Percentiles rank a stretch among this genome's conserved stretches.
phyloP scores from a whole-genome alignment of 108 stramenopile genomes.

The Fistulifera solaris region DNA sequence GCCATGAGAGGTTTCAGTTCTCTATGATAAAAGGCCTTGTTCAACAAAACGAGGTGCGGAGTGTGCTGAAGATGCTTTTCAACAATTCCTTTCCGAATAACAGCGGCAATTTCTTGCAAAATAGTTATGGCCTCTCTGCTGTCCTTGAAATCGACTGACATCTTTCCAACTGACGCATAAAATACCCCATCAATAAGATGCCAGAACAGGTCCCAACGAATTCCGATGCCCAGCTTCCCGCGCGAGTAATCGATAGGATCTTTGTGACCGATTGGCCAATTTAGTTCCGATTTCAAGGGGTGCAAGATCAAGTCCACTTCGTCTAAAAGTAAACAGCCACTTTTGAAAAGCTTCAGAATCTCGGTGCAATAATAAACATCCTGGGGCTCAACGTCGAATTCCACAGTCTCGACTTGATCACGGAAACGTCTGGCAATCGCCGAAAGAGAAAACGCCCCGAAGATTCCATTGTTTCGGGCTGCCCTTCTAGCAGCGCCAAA shows the following conservation, averaged over 20 bases:
- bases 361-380: slow-evolving; percentile 82
- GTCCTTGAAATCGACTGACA: slow-evolving; percentile 83
- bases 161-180: slow-evolving; percentile 58
- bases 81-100: slow-evolving; percentile 76
- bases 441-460: slow-evolving; percentile 65
- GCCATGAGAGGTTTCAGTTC: slow-evolving; percentile 88
- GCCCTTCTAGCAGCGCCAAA: slow-evolving; percentile 16
- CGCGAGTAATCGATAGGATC: slow-evolving; percentile 95
- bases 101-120: slow-evolving; percentile 65
- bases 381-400: slow-evolving; percentile 70
- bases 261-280: slow-evolving; percentile 97
- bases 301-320: slow-evolving; percentile 97
- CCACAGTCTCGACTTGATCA: slow-evolving; percentile 64
- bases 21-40: slow-evolving; percentile 77
- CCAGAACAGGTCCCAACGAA: slow-evolving; percentile 96
- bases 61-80: slow-evolving; percentile 78
- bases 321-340: slow-evolving; percentile 88
- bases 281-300: slow-evolving; percentile 97
- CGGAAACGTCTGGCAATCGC: slow-evolving; percentile 76
- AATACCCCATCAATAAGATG: slow-evolving; percentile 90
- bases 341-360: slow-evolving; percentile 85
- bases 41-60: slow-evolving; percentile 90
- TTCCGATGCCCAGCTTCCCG: slow-evolving; percentile 72
- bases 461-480: slow-evolving; percentile 31
- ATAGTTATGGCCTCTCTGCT: slow-evolving; percentile 79